These are phyloP conservation scores for Ogataea trehalophila DNA, from an alignment of 805 yeast genomes.

Conservation along the genomic window DNA sequence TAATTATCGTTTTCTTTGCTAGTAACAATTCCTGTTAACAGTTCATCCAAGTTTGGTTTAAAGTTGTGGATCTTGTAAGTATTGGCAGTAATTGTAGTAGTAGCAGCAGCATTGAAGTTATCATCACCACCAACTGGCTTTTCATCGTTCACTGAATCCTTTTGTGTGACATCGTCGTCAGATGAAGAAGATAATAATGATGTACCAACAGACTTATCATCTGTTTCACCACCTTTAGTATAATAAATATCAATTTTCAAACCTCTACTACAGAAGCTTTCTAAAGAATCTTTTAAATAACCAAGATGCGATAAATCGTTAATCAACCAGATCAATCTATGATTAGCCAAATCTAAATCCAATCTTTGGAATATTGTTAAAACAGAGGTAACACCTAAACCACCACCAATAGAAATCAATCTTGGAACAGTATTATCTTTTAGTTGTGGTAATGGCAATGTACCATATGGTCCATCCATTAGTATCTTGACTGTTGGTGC, in stretches of 20 bases:
- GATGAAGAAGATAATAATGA: neutral
- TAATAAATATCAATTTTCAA: constrained; percentile 10
- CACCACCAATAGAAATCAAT: constrained; percentile 20
- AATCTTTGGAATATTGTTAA: constrained; percentile 9
- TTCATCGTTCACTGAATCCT: neutral
- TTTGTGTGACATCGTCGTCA: neutral
- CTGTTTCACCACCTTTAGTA: constrained; percentile 1
- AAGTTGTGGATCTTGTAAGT: neutral
- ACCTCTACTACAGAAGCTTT: constrained; percentile 4
- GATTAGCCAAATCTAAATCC: neutral
- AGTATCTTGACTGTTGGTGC: constrained; percentile 24
- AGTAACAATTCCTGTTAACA: constrained; percentile 2
- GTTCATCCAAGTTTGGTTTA: constrained; percentile 3
- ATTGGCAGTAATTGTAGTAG: too few relatives aligned
- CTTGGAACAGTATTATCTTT: constrained; percentile 3
- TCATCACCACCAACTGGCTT: neutral
- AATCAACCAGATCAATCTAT: constrained; percentile 18
- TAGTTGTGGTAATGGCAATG: constrained; percentile 2
- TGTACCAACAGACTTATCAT: neutral
- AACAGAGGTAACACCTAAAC: constrained; percentile 19
- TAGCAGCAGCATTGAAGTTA: too few relatives aligned
- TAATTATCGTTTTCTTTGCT: neutral
- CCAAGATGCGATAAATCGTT: constrained; percentile 11
- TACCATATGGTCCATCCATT: constrained; percentile 70
- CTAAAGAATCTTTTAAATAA: constrained; percentile 9